These are phyloP conservation scores for Monilinia laxa DNA, from an alignment of 2,329 filamentous ascomycete genomes.

Conservation along the genomic window DNA sequence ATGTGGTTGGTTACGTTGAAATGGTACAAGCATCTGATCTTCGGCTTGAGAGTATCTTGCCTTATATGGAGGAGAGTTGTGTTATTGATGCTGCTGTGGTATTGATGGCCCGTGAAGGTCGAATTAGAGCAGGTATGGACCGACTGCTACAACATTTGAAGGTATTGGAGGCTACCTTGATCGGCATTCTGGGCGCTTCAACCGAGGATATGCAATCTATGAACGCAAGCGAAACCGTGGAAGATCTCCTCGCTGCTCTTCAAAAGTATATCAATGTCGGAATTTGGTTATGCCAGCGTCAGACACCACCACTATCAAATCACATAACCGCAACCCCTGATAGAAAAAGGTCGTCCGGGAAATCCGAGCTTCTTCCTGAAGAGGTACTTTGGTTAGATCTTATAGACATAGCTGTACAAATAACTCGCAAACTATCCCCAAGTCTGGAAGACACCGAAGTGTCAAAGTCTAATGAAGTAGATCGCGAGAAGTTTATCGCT, in stretches of 20 bases:
- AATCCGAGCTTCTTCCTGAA: conserved; percentile 50
- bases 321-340: conserved; percentile 45
- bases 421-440: conserved; percentile 63
- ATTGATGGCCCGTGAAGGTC: conserved; percentile 84
- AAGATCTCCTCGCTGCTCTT: conserved; percentile 72
- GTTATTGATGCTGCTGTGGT: conserved; percentile 92
- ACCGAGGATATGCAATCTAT: conserved; percentile 55
- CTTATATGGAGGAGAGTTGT: conserved; percentile 83
- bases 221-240: conserved; percentile 61
- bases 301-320: conserved; percentile 60
- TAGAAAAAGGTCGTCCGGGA: conserved; percentile 49
- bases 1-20: conserved; percentile 83
- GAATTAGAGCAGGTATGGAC: conserved; percentile 78
- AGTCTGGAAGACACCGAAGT: conserved; percentile 47
- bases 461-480: conserved; percentile 42
- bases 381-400: conserved; percentile 61
- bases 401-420: conserved; percentile 59
- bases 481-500: conserved; percentile 61
- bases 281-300: conserved; percentile 90
- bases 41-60: conserved; percentile 75
- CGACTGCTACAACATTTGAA: conserved; percentile 78
- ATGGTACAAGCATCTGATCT: conserved; percentile 74
- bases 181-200: conserved; percentile 66
- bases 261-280: conserved; percentile 91
- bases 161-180: conserved; percentile 75